These are phyloP conservation scores for Zygoascus ofunaensis DNA, from an alignment of 805 yeast species.

Conservation along the genomic window DNA sequence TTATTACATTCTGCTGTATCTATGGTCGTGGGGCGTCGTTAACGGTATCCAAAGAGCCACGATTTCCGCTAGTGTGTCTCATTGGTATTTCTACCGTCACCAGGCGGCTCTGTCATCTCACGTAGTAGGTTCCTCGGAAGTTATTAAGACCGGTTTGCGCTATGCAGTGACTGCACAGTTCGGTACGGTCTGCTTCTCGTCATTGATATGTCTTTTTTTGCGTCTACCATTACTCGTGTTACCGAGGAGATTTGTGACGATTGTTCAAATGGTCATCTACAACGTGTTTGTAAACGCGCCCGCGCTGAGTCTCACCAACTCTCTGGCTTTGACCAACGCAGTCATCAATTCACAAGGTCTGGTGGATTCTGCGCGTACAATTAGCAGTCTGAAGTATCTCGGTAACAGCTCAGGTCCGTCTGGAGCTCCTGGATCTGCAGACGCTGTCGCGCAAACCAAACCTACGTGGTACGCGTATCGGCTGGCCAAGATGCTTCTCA, in stretches of 20 bases:
- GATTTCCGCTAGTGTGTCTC: slow-evolving; percentile 29
- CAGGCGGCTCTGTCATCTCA: slow-evolving; percentile 8
- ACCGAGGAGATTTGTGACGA: slow-evolving; percentile 23
- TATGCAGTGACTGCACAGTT: slow-evolving; percentile 26
- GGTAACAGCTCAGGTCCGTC: not conserved
- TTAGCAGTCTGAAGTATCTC: slow-evolving; percentile 13
- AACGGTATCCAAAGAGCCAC: slow-evolving; percentile 31
- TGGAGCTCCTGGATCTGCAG: too few species aligned
- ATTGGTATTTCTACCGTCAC: slow-evolving; percentile 31
- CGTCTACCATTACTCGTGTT: slow-evolving; percentile 31
- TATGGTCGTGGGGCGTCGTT: slow-evolving; percentile 37
- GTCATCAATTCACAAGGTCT: slow-evolving; percentile 29
- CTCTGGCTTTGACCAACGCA: slow-evolving; percentile 32
- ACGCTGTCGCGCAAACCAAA: not conserved
- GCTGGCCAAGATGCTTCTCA: slow-evolving; percentile 30
- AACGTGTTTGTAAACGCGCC: slow-evolving; percentile 23
- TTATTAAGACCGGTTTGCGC: slow-evolving; percentile 19
- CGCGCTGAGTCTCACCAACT: slow-evolving; percentile 24
- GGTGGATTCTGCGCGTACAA: slow-evolving; percentile 25
- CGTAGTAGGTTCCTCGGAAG: slow-evolving; percentile 1
- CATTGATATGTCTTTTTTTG: slow-evolving; percentile 25
- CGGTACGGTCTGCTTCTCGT: slow-evolving; percentile 30
- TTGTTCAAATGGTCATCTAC: slow-evolving; percentile 20
- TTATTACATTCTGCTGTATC: slow-evolving; percentile 27
- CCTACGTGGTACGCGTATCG: slow-evolving; percentile 28